These are phyloP conservation scores for Diplodia scrobiculata DNA, from an alignment of 2,329 filamentous ascomycete species.

Conservation along the genomic window DNA sequence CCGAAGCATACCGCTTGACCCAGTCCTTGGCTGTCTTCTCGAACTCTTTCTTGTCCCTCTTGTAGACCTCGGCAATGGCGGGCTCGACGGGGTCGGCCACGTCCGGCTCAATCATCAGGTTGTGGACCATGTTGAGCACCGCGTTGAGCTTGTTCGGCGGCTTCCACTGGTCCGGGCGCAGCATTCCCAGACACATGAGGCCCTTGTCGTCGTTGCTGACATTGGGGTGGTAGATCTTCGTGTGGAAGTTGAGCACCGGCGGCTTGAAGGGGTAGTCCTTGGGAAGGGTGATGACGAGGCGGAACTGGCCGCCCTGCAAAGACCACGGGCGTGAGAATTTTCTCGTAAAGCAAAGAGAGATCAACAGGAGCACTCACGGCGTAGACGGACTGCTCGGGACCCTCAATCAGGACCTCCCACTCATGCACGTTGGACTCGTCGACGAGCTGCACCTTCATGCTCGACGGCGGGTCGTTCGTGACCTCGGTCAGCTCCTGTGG, in stretches of 20 bases:
- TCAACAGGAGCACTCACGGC: conserved; percentile 53
- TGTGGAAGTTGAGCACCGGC: conserved; percentile 75
- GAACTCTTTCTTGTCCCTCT: conserved; percentile 66
- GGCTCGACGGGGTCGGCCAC: conserved; percentile 87
- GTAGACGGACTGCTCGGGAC: conserved; percentile 66
- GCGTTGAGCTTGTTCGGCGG: conserved; percentile 74
- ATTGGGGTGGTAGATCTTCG: conserved; percentile 95
- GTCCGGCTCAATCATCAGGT: conserved; percentile 77
- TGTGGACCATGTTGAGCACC: conserved; percentile 75
- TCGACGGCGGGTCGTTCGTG: conserved; percentile 57
- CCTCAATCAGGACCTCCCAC: conserved; percentile 69
- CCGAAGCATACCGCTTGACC: conserved; percentile 70
- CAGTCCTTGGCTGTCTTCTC: conserved; percentile 75
- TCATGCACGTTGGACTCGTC: conserved; percentile 67
- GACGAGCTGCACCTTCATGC: conserved; percentile 59
- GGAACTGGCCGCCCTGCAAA: conserved; percentile 69
- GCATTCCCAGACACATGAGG: conserved; percentile 79
- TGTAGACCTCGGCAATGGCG: conserved; percentile 82
- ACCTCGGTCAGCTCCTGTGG: conserved; percentile 65
- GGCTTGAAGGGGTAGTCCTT: conserved; percentile 88
- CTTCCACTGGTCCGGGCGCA: conserved; percentile 90
- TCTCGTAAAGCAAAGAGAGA: conserved; percentile 25
- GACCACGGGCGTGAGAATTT: conserved; percentile 14
- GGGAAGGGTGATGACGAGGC: conserved; percentile 71
- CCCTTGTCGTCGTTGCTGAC: conserved; percentile 84